Evolutionary conservation across 495 filamentous ascomycete genomes (phyloP).

Genomic region (Daldinia childiae): DNA sequence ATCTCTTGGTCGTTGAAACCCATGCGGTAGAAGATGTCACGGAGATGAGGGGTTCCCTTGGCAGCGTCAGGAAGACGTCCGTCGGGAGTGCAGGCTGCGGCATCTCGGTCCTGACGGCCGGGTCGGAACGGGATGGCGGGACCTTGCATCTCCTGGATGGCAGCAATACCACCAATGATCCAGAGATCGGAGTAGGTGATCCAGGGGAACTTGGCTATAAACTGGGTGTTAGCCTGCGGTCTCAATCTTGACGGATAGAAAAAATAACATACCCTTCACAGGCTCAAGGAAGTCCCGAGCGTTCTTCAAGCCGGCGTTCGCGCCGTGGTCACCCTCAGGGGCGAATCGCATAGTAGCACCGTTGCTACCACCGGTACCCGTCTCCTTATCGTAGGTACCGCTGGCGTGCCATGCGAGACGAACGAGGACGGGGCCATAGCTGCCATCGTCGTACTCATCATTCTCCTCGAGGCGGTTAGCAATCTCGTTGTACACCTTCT

Average conservation of each 20-base stretch:
- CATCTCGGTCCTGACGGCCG: slow-evolving; percentile 82
- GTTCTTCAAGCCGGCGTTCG: slow-evolving; percentile 88
- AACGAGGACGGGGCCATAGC: slow-evolving; percentile 89
- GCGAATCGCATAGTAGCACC: slow-evolving; percentile 98
- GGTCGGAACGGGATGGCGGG: slow-evolving; percentile 90
- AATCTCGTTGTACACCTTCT: slow-evolving; percentile 93
- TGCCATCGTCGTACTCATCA: slow-evolving; percentile 96
- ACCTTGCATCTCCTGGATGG: slow-evolving; percentile 95
- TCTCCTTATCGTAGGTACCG: slow-evolving; percentile 89
- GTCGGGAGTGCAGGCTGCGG: slow-evolving; percentile 90
- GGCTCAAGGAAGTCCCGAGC: slow-evolving; percentile 94
- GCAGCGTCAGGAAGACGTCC: slow-evolving; percentile 92
- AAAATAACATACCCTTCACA: slow-evolving; percentile 70
- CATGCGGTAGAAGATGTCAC: slow-evolving; percentile 95
- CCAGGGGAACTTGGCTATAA: slow-evolving; percentile 84
- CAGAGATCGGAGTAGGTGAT: slow-evolving; percentile 96
- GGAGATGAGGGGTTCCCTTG: slow-evolving; percentile 83
- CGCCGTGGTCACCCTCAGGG: slow-evolving; percentile 90
- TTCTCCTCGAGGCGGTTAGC: slow-evolving; percentile 81
- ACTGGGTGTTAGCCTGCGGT: slow-evolving; percentile 47
- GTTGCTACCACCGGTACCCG: slow-evolving; percentile 91
- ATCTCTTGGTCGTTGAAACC: slow-evolving; percentile 98
- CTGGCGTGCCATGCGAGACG: slow-evolving; percentile 89
- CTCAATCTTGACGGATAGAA: neutral
- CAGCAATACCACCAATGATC: slow-evolving; percentile 86